A percentile compares a stretch with the other conserved stretches of the same genome.
phyloP scores from a whole-genome alignment of 805 yeast genomes.

The Ogataea haglerorum region DNA sequence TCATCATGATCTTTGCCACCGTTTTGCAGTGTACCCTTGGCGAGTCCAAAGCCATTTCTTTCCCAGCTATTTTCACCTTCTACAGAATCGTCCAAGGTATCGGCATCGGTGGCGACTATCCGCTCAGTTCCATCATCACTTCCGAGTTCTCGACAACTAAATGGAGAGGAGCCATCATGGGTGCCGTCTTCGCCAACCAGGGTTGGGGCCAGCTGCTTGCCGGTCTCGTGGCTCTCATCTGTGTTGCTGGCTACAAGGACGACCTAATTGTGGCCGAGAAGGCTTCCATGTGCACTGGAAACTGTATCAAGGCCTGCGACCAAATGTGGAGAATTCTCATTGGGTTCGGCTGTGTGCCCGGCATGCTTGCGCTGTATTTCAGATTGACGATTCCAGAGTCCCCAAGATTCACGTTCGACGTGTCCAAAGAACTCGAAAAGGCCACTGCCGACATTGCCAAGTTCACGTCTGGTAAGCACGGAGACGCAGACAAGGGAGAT shows the following conservation, averaged over 20 bases:
- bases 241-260: constrained; percentile 73
- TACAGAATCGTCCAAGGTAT: constrained; percentile 89
- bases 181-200: constrained; percentile 94
- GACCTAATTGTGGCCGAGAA: constrained; percentile 51
- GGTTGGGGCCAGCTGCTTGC: constrained; percentile 93
- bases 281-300: constrained; percentile 58
- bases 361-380: constrained; percentile 76
- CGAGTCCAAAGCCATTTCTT: constrained; percentile 63
- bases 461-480: constrained; percentile 47
- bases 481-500: constrained; percentile 45
- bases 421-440: constrained; percentile 53
- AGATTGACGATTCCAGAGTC: constrained; percentile 94
- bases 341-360: constrained; percentile 92
- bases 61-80: constrained; percentile 69
- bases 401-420: constrained; percentile 86
- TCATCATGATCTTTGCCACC: constrained; percentile 78
- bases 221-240: constrained; percentile 76
- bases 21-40: constrained; percentile 75
- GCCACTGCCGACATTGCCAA: constrained; percentile 56
- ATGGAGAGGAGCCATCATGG: constrained; percentile 98
- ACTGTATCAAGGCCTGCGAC: constrained; percentile 76
- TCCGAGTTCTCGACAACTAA: constrained; percentile 91
- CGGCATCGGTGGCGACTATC: constrained; percentile 98
- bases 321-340: constrained; percentile 92
- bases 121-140: constrained; percentile 87